A percentile compares a stretch with the other conserved stretches of the same genome.
Conservation (phyloP, 345 rosid genomes). For the Corchorus olitorius region DNA sequence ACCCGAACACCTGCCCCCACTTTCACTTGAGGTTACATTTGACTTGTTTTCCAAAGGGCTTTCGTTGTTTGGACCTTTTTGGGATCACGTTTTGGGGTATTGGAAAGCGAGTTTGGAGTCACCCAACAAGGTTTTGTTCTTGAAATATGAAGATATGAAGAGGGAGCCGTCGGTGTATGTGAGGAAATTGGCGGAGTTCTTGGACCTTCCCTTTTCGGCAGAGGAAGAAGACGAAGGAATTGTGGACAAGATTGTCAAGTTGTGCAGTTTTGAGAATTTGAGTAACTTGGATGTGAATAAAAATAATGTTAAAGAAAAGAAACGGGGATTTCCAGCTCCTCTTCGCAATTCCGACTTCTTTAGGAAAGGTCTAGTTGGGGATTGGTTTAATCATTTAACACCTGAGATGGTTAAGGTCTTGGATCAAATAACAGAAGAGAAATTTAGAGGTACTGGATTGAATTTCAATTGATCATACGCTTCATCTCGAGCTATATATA, state of each 20-base stretch:
- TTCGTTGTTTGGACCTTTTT: background rate
- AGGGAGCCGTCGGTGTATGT: constrained; percentile 23
- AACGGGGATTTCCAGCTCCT: background rate
- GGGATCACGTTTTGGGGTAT: too few relatives aligned
- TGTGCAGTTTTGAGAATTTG: constrained; percentile 39
- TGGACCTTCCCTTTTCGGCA: constrained; percentile 16
- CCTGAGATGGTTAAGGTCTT: constrained; percentile 27
- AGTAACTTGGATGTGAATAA: constrained; percentile 38
- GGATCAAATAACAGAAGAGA: constrained; percentile 14
- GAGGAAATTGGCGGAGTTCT: constrained; percentile 32
- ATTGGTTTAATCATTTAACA: constrained; percentile 32
- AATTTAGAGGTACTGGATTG: constrained; percentile 31
- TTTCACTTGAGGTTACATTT: constrained; percentile 5
- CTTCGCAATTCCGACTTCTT: constrained; percentile 26
- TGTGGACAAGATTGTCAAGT: constrained; percentile 29
- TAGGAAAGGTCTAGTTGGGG: constrained; percentile 42
- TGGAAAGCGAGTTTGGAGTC: too few relatives aligned
- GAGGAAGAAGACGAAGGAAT: constrained; percentile 29
- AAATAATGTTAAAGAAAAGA: background rate
- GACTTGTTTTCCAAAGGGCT: constrained; percentile 15
- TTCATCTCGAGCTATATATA: too few relatives aligned
- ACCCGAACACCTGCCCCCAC: background rate
- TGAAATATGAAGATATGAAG: constrained; percentile 34
- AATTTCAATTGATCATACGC: background rate
- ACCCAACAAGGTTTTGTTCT: background rate